phyloP scores from a whole-genome alignment of 2,329 filamentous ascomycete genomes.

The Fusarium verrucosum region DNA sequence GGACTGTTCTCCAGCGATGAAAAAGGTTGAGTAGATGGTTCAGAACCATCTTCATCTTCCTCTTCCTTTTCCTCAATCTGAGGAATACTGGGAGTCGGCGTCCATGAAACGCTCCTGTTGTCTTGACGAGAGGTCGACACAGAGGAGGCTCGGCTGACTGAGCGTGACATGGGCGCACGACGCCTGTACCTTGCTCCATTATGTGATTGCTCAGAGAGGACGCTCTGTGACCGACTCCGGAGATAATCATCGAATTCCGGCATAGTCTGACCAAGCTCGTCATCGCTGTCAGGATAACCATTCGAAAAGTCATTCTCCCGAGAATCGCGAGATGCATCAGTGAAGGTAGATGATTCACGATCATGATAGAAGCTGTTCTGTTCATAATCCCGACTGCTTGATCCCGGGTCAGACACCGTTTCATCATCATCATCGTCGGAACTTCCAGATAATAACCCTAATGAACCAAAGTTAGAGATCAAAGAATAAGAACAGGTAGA shows the following conservation, averaged over 20 bases:
- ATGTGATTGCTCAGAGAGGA: background rate
- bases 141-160: background rate
- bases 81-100: too few species aligned
- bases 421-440: background rate
- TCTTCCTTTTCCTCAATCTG: background rate
- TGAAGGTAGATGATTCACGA: too few species aligned
- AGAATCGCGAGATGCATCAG: background rate
- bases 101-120: background rate
- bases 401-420: too few species aligned
- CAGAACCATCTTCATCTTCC: too few species aligned
- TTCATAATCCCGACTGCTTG: too few species aligned
- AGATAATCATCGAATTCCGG: background rate
- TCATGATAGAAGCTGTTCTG: too few species aligned
- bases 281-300: background rate
- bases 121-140: background rate
- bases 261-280: background rate
- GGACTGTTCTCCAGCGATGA: too few species aligned
- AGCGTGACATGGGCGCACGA: background rate
- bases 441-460: background rate
- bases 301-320: too few species aligned
- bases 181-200: background rate
- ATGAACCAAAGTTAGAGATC: background rate
- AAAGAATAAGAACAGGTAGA: accelerated
- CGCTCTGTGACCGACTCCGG: background rate
- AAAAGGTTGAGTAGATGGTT: too few species aligned